Evolutionary conservation across 1,139 yeast species (phyloP).

Genomic region (Groenewaldozyma sp.): DNA sequence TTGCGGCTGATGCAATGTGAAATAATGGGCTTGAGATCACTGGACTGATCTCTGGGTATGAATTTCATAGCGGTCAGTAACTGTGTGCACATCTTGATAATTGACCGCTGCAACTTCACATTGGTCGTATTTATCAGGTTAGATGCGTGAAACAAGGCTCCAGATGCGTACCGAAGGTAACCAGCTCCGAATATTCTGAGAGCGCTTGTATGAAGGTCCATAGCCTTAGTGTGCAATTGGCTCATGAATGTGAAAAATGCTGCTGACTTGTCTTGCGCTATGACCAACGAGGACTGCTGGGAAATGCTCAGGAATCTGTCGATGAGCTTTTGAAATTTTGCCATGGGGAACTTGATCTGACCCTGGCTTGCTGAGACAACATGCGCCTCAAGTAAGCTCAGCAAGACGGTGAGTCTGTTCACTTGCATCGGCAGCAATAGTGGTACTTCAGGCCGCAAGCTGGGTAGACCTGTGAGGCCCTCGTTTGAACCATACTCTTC

Average conservation of each 20-base stretch:
- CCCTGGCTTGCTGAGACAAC: slow-evolving; percentile 20
- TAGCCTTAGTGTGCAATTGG: slow-evolving; percentile 1
- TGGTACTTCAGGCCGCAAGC: slow-evolving; percentile 4
- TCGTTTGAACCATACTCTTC: slow-evolving; percentile 14
- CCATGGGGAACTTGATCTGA: slow-evolving; percentile 25
- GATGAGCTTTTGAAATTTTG: slow-evolving; percentile 18
- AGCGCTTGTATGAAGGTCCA: not conserved
- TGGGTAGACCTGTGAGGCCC: slow-evolving; percentile 5
- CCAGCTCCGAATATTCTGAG: not conserved
- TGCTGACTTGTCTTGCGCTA: not conserved
- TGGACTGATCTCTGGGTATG: slow-evolving; percentile 3
- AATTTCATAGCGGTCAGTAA: not conserved
- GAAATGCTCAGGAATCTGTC: slow-evolving; percentile 18
- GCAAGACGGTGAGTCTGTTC: slow-evolving; percentile 16
- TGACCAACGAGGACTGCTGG: slow-evolving; percentile 3
- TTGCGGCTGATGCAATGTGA: slow-evolving; percentile 1
- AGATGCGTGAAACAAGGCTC: not conserved
- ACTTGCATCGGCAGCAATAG: not conserved
- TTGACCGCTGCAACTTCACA: not conserved
- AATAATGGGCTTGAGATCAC: slow-evolving; percentile 5
- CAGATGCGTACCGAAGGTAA: not conserved
- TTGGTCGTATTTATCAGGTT: not conserved
- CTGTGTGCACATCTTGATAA: not conserved
- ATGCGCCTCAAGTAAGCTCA: slow-evolving; percentile 19
- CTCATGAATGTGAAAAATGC: slow-evolving; percentile 5